A percentile compares a stretch with the other conserved stretches of the same genome.
Evolutionary conservation across 257 asterid species (phyloP).

Genomic region (Anisodus tanguticus): DNA sequence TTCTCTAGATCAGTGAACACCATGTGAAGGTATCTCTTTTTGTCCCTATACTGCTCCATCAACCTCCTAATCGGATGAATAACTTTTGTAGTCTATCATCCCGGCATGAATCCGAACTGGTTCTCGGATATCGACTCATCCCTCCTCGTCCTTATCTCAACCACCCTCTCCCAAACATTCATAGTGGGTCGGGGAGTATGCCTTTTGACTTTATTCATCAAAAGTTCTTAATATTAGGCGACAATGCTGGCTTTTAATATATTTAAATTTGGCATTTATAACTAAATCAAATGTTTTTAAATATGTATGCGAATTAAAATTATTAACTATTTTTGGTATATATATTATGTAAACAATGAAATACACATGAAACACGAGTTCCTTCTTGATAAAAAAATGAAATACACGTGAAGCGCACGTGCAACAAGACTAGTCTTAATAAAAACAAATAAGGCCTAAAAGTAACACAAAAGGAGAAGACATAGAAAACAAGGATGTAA

Average conservation of each 20-base stretch:
- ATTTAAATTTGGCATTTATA: neutral
- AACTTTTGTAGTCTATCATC: too few relatives aligned
- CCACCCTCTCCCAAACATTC: too few relatives aligned
- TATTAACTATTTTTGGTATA: neutral
- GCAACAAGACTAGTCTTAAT: neutral
- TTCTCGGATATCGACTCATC: too few relatives aligned
- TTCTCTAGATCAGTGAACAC: too few relatives aligned
- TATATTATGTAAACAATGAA: neutral
- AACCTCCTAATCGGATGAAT: too few relatives aligned
- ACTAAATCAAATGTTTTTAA: neutral
- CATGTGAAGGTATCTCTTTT: too few relatives aligned
- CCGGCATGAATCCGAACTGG: too few relatives aligned
- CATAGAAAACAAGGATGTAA: neutral
- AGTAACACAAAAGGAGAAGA: neutral
- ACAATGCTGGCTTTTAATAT: neutral
- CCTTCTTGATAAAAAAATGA: neutral
- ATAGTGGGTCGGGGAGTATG: neutral
- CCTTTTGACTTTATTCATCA: constrained; percentile 1
- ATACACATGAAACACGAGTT: too few relatives aligned
- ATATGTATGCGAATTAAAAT: neutral
- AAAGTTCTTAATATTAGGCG: neutral
- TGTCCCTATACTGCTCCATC: too few relatives aligned
- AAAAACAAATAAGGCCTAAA: neutral
- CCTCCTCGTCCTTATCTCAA: too few relatives aligned
- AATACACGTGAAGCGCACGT: neutral